A percentile compares a stretch with the other conserved stretches of the same genome.
phyloP scores from a whole-genome alignment of 495 filamentous ascomycete genomes.

The Podospora comata region DNA sequence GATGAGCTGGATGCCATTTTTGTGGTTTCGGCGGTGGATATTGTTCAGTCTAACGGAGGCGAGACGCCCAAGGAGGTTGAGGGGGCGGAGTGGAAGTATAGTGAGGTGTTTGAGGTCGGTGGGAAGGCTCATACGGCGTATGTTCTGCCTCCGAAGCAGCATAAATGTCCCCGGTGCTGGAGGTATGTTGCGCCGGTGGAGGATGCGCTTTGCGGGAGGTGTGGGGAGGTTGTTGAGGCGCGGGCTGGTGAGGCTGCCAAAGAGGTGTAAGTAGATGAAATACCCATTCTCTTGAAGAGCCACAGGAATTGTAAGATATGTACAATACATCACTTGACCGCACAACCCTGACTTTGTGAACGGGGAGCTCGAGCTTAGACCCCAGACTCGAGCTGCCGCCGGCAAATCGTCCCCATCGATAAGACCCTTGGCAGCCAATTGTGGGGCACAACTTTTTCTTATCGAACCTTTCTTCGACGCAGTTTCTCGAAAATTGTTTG shows the following conservation, averaged over 20 bases:
- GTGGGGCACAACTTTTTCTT: conserved; percentile 21
- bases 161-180: conserved; percentile 89
- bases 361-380: not conserved
- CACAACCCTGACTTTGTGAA: not conserved
- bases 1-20: conserved; percentile 70
- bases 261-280: conserved; percentile 7
- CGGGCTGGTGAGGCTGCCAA: conserved; percentile 45
- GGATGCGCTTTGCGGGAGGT: conserved; percentile 67
- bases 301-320: not conserved
- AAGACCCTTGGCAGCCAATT: conserved; percentile 13
- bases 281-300: not conserved
- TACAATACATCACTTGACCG: not conserved
- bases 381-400: not conserved
- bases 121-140: conserved; percentile 50
- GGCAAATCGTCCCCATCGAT: conserved; percentile 4
- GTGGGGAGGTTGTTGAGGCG: conserved; percentile 62
- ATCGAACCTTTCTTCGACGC: conserved; percentile 6
- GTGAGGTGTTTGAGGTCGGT: conserved; percentile 51
- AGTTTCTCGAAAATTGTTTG: conserved; percentile 16
- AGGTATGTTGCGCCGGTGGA: conserved; percentile 61
- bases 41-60: conserved; percentile 32
- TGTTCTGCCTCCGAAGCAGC: conserved; percentile 62
- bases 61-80: conserved; percentile 30
- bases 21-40: conserved; percentile 67
- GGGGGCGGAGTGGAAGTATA: conserved; percentile 54